Evolutionary conservation across 345 rosid species (phyloP), one percentile per base, ranked within the genome.

Genomic region (Aquilaria malaccensis): DNA sequence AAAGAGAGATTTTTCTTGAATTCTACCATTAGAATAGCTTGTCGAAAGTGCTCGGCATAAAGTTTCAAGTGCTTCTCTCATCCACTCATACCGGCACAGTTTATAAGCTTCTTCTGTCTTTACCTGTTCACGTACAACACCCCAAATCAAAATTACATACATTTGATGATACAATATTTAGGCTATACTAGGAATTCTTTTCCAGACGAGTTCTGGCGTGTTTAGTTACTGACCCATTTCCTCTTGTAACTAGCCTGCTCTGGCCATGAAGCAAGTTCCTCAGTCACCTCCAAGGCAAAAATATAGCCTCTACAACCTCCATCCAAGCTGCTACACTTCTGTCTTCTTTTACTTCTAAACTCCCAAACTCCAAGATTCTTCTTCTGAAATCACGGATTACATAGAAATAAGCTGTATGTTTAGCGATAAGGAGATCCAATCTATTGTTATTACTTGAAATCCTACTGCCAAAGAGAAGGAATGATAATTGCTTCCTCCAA

Each of bases 231-330:
- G 13, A 81, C 85, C 85, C 85, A 81, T 76, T 61, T 73, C 59
- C 83, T 78, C 6, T 12, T 48, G 67, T 78, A 76, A 47, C 0
- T 63, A 47, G 63, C 59, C 56, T 73, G 70, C 67, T 76, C 82
- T 12, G 85, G 80, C 85, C 82, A 81, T 4, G 65, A 72, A 6
- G 71, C 67, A 7, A 81, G 79, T 71, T 78, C 83, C 63, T 78
- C 70, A 0, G 80, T 76, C 43, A 81, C 81, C 68, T 76, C 79
- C 75, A 87, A 32, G 13, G 85, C 83, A 74, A 84, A 86, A 90
- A 86, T 78, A 45, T 84, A 79, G 46, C 94, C 94, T 80, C 78
- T 80, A 50, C 94, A 86, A 15, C 90, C 78, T 62, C 90, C 86
- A 62, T 60, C 75, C 29, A n/a, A 22, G 64, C 72, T 63, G 78